Base-by-base conservation (phyloP, 257 asterid species). In the Penstemon eatonii region DNA sequence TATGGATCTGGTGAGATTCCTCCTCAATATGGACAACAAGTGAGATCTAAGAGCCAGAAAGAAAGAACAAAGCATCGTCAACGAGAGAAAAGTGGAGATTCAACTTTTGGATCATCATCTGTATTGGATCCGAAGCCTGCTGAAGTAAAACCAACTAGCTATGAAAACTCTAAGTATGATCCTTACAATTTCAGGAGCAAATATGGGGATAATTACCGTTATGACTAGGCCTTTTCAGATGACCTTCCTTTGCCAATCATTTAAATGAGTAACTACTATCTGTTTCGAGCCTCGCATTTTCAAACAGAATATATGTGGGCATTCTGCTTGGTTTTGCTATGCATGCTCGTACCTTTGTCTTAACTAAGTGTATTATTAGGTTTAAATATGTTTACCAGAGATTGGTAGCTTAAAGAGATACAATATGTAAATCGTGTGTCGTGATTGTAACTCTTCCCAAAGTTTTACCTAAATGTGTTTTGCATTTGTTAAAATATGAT, bases 41-140 rank as follows among this genome's bases (percentile, higher is more conserved):
- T 77, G 59, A 84, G 87, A 76, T 71, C 96, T 0, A 94, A 91
- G 80, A 85, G 83, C 82, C 95, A 84, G 83, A 91, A 91, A 75
- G 99, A 94, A 44, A 75, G 91, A 73, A 43, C 82, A 18, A 93
- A 90, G 82, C 97, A 91, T 65, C 88, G 92, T 3, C 89, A 79
- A 52, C 75, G 83, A 57, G 96, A 89, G 75, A 88, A 77, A 65
- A 79, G 75, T 3, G 84, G 82, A 19, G 96, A 88, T 12, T 60
- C 74, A 1, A 56, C 44, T 51, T 80, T 78, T 58, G 87, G 83
- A 51, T 63, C 80, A 39, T 44, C 80, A 39, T 44, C 81, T 0
- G 87, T 76, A 8, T 7, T 79, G 75, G 96, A 88, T 69, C 67
- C 86, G 9, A 88, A 84, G 73, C 82, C 88, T 55, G 81, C 68